These are phyloP conservation scores for Aspergillus pseudonomiae DNA, from an alignment of 2,329 filamentous ascomycete species.

Conservation along the genomic window DNA sequence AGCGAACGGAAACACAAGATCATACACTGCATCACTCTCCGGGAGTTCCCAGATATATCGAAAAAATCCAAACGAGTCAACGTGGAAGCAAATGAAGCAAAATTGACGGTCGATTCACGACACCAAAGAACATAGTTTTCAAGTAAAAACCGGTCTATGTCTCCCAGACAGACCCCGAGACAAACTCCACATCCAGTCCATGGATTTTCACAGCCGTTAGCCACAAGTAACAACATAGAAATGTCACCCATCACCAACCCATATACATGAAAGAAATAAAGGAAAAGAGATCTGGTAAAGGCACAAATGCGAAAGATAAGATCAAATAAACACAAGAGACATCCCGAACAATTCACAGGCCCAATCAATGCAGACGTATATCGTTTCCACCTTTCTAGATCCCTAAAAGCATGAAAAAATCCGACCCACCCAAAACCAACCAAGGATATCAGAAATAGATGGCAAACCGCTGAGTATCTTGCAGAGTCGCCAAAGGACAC, in stretches of 20 bases:
- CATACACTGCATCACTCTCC: conserved; percentile 29
- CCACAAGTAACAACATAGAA: conserved; percentile 36
- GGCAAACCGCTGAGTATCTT: conserved; percentile 31
- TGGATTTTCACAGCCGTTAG: conserved; percentile 37
- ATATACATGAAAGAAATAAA: conserved; percentile 37
- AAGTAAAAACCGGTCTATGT: conserved; percentile 35
- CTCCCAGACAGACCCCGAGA: conserved; percentile 34
- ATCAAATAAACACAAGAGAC: conserved; percentile 30
- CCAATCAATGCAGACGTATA: conserved; percentile 49
- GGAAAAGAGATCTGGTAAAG: conserved; percentile 25
- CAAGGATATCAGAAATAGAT: conserved; percentile 29
- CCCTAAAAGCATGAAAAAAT: conserved; percentile 35
- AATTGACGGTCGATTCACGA: conserved; percentile 23
- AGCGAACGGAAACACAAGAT: conserved; percentile 18
- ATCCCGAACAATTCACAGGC: conserved; percentile 39
- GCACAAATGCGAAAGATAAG: conserved; percentile 25
- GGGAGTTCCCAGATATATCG: conserved; percentile 22
- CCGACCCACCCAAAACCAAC: conserved; percentile 28
- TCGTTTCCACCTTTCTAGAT: conserved; percentile 49
- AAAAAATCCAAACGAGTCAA: conserved; percentile 32
- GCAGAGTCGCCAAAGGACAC: conserved; percentile 35
- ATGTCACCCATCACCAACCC: conserved; percentile 36
- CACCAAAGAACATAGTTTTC: conserved; percentile 26
- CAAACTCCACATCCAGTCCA: conserved; percentile 44
- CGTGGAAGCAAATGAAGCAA: conserved; percentile 25